Evolutionary conservation across 148 eudicot genomes (phyloP).

Genomic region (Talinum fruticosum): DNA sequence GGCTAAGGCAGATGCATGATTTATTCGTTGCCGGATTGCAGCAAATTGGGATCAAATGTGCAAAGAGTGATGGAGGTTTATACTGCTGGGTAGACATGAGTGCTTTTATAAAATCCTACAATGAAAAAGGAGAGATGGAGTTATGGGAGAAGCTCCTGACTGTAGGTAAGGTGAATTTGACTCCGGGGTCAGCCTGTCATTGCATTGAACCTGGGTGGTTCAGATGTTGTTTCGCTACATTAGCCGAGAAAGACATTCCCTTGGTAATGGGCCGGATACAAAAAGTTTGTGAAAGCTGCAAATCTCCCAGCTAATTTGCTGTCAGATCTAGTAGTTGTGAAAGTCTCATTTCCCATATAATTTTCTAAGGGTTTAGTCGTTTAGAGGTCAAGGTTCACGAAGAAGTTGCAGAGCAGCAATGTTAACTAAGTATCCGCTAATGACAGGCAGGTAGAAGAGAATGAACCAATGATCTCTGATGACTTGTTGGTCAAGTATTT

Average conservation of each 20-base stretch:
- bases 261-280: slow-evolving; percentile 59
- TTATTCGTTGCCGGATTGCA: slow-evolving; percentile 62
- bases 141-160: slow-evolving; percentile 80
- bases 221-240: slow-evolving; percentile 72
- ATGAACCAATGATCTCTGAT: background rate
- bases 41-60: slow-evolving; percentile 58
- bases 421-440: background rate
- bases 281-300: slow-evolving; percentile 50
- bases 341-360: background rate
- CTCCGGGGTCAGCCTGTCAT: slow-evolving; percentile 83
- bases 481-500: background rate
- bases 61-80: slow-evolving; percentile 72
- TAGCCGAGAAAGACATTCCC: slow-evolving; percentile 59
- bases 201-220: slow-evolving; percentile 98
- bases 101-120: slow-evolving; percentile 49
- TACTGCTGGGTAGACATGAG: slow-evolving; percentile 92
- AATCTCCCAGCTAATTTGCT: slow-evolving; percentile 22
- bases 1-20: slow-evolving; percentile 51
- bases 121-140: slow-evolving; percentile 87
- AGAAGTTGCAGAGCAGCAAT: no score
- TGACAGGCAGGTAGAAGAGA: background rate
- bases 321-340: background rate
- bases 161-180: slow-evolving; percentile 66
- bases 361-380: no score
- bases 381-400: no score